phyloP scores from a whole-genome alignment of 306 rosid species.

The apple (Malus domestica) region DNA sequence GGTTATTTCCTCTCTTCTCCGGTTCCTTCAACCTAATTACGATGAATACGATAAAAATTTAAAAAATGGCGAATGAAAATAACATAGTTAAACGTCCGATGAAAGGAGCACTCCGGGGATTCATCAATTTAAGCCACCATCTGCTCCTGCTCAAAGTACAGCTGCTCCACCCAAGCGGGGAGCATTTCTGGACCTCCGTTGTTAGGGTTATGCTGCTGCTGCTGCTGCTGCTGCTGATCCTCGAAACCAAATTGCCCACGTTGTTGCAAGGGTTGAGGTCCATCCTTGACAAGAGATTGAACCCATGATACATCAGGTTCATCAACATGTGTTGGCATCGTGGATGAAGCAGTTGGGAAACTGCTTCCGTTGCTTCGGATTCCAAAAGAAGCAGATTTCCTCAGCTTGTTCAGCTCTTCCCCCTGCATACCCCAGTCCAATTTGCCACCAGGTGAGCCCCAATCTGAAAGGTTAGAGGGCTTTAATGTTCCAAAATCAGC shows the following conservation, averaged over 20 bases:
- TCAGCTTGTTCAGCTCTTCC: conserved; percentile 57
- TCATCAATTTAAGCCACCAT: conserved; percentile 39
- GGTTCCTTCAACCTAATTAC: conserved; percentile 25
- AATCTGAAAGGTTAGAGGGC: conserved; percentile 37
- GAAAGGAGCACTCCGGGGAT: conserved; percentile 7
- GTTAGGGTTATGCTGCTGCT: conserved; percentile 41
- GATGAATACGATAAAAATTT: conserved; percentile 33
- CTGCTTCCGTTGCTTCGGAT: conserved; percentile 29
- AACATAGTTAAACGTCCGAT: conserved; percentile 22
- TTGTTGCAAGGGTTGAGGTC: conserved; percentile 24
- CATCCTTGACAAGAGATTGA: conserved; percentile 61
- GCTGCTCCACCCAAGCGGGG: conserved; percentile 59
- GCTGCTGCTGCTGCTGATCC: conserved; percentile 29
- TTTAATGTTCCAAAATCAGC: conserved; percentile 17
- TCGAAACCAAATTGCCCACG: conserved; percentile 26
- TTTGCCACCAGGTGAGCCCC: conserved; percentile 74
- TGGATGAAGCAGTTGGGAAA: conserved; percentile 15
- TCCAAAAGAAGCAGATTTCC: conserved; percentile 69
- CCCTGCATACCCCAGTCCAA: conserved; percentile 60
- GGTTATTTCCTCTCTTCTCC: conserved; percentile 14
- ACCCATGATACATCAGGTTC: conserved; percentile 78
- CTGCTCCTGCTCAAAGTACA: conserved; percentile 68
- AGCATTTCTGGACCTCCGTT: conserved; percentile 30
- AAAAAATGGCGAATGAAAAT: conserved; percentile 27
- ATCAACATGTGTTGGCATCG: conserved; percentile 10